Percentiles rank a stretch among this genome's conserved stretches.
Conservation (phyloP, 768 basidiomycete genomes). For the Lactarius sanguifluus region DNA sequence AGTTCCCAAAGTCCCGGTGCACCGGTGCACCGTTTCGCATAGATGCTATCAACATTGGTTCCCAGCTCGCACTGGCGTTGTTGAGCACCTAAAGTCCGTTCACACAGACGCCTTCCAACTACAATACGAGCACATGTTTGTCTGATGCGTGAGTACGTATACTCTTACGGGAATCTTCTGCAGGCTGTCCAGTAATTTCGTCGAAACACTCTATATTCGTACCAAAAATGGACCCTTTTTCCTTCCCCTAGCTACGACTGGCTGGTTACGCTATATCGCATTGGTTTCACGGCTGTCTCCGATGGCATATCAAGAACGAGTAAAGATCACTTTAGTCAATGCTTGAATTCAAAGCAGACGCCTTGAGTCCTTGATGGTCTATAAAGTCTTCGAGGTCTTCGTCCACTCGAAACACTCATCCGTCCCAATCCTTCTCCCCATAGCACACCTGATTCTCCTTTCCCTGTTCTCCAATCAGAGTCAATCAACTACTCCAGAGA, state of each 20-base stretch:
- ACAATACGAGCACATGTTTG: not conserved
- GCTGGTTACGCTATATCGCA: constrained; percentile 5
- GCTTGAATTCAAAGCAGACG: not conserved
- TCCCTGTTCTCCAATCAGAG: not conserved
- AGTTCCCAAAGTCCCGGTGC: not conserved
- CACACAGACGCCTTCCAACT: not conserved
- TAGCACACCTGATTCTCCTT: not conserved
- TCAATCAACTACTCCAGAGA: not conserved
- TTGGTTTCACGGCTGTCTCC: not conserved
- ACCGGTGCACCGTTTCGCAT: not conserved
- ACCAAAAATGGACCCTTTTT: too few relatives aligned
- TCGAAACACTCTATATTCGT: not conserved
- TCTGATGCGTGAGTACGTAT: not conserved
- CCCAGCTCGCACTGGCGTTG: not conserved
- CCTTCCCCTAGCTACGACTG: not conserved
- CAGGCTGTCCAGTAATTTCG: not conserved
- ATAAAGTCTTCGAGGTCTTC: constrained; percentile 5
- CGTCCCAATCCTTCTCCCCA: not conserved
- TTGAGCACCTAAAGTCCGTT: not conserved
- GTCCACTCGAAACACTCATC: not conserved
- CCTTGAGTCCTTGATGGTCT: not conserved
- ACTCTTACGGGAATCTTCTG: not conserved
- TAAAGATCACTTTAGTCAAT: not conserved
- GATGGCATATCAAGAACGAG: not conserved
- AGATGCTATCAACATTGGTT: not conserved